phyloP scores from a whole-genome alignment of 2,329 filamentous ascomycete genomes.

The Fusarium sarcochroum region DNA sequence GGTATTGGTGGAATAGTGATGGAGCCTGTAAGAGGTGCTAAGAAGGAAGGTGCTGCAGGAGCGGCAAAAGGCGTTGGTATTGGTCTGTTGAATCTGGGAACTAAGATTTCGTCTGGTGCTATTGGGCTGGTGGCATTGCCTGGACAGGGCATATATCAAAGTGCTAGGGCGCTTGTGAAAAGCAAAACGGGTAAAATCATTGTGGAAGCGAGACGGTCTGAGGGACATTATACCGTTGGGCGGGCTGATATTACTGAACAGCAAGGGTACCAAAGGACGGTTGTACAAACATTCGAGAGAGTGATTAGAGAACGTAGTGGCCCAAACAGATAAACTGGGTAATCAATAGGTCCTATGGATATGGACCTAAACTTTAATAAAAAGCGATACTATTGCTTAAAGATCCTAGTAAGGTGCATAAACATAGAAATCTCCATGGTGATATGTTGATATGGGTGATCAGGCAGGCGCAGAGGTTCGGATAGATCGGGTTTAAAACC shows the following conservation, averaged over 20 bases:
- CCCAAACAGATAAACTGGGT: constrained; percentile 36
- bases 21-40: constrained; percentile 15
- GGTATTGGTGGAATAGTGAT: constrained; percentile 15
- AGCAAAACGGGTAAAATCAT: constrained; percentile 8
- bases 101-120: constrained; percentile 6
- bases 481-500: no score
- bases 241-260: no score
- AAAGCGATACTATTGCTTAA: no score
- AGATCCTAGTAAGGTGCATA: no score
- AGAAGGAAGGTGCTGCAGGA: constrained; percentile 17
- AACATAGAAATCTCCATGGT: no score
- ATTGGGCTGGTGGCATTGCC: not conserved
- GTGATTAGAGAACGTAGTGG: not conserved
- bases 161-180: constrained; percentile 10
- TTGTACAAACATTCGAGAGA: not conserved
- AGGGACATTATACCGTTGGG: not conserved
- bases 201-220: not conserved
- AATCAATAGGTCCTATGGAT: no score
- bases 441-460: no score
- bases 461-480: no score
- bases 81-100: constrained; percentile 3
- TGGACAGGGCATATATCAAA: not conserved
- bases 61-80: constrained; percentile 28
- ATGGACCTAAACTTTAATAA: no score
- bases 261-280: not conserved